Evolutionary conservation across 352 stramenopile species (phyloP).

Genomic region (Globisporangium echinulatum): DNA sequence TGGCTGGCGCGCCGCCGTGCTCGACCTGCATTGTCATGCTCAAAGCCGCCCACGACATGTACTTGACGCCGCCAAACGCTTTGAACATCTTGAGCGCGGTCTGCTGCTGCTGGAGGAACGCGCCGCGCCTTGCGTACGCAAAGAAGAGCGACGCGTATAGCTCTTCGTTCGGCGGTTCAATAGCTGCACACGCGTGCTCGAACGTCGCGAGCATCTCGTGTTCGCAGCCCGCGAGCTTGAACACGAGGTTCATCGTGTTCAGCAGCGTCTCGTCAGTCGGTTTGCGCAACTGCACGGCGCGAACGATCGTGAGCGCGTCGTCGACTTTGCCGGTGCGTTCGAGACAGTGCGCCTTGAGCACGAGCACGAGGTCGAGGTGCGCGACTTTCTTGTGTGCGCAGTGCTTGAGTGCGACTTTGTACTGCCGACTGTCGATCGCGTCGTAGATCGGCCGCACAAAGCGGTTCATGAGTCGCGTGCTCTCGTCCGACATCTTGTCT

Average conservation of each 20-base stretch:
- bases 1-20: conserved; percentile 45
- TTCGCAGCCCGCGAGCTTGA: conserved; percentile 60
- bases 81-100: conserved; percentile 86
- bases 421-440: conserved; percentile 73
- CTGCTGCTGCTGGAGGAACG: conserved; percentile 84
- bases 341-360: conserved; percentile 82
- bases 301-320: conserved; percentile 70
- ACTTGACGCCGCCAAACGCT: conserved; percentile 61
- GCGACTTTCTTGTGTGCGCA: conserved; percentile 76
- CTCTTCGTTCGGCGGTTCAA: conserved; percentile 54
- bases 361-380: conserved; percentile 69
- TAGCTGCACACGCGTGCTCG: conserved; percentile 55
- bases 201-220: conserved; percentile 77
- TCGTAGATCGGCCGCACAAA: conserved; percentile 84
- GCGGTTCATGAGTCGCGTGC: conserved; percentile 50
- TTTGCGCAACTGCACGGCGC: conserved; percentile 46
- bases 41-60: conserved; percentile 75
- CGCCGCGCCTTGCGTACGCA: conserved; percentile 49
- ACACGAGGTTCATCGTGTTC: conserved; percentile 83
- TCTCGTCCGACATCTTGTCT: conserved; percentile 43
- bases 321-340: conserved; percentile 63
- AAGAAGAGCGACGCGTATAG: conserved; percentile 68
- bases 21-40: conserved; percentile 84
- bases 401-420: conserved; percentile 79
- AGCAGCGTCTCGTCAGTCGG: conserved; percentile 80